Evolutionary conservation across 306 rosid genomes (phyloP), one percentile per base, ranked within the genome.

Genomic region (Medicago ruthenica): DNA sequence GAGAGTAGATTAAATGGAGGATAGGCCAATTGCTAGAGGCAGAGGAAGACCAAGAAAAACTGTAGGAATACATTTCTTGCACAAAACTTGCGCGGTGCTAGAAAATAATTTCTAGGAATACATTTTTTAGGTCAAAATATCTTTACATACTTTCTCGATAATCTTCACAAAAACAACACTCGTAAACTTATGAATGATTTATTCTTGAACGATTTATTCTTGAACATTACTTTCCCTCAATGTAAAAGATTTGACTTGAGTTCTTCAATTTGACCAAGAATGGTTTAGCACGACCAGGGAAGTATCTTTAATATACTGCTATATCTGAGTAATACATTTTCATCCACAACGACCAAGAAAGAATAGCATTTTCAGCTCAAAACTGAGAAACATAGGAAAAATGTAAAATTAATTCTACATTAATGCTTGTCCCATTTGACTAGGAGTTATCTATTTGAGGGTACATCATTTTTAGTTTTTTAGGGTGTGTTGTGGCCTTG

Each of bases 401-500:
- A 7, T 45, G 34, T 79, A 13, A 73, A 61, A 18, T 70, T 31
- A 37, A n/a, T n/a, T n/a, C n/a, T 45, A 69, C 50, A 4, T 18
- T 68, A 54, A 39, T 18, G 62, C 74, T 15, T 79, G 44, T 40
- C 41, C 42, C 34, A 41, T 73, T 53, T 53, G 27, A 54, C 75
- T 70, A 12, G 37, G 47, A 63, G 66, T 57, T 70, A 37, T 71
- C 18, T 71, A 31, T 76, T 71, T 83, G 77, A 20, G 4, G 60
- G 61, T 73, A 34, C 42, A 11, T 67, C 44, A 9, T 65, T 74
- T 14, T 69, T 14, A n/a, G 64, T 71, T 31, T 65, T 69, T 57
- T 24, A 9, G n/a, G 18, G 5, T 71, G 17, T 60, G 68, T 67
- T 57, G 53, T 63, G 73, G 72, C 74, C 85, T 85, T 81, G 58